A percentile compares a stretch with the other conserved stretches of the same genome.
These are phyloP conservation scores for Cucumis sativus DNA, from an alignment of 306 rosid genomes.

Conservation along the genomic window Cucumber_9930_V3 NC_026655.2:17943501-17944000, in stretches of 20 bases:
- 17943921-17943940: slow-evolving; percentile 8
- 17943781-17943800: background rate
- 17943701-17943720: slow-evolving; percentile 7
- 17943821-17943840: background rate
- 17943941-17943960: slow-evolving; percentile 7
- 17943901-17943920: slow-evolving; percentile 1
- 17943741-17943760: background rate
- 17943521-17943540: slow-evolving; percentile 99
- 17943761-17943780: background rate
- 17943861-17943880: background rate
- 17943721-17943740: background rate
- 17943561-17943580: slow-evolving; percentile 98
- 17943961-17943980: slow-evolving; percentile 10
- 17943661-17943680: slow-evolving; percentile 42
- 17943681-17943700: slow-evolving; percentile 36
- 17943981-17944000: background rate
- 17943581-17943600: slow-evolving; percentile 99
- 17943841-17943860: background rate
- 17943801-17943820: background rate
- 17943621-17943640: slow-evolving; percentile 74
- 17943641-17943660: slow-evolving; percentile 77
- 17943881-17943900: background rate
- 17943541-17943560: slow-evolving; percentile 95
- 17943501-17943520: background rate
- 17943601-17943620: slow-evolving; percentile 84